Base-by-base conservation (phyloP, 371 early-diverging fungal genomes). In the Dichotomocladium elegans region DNA sequence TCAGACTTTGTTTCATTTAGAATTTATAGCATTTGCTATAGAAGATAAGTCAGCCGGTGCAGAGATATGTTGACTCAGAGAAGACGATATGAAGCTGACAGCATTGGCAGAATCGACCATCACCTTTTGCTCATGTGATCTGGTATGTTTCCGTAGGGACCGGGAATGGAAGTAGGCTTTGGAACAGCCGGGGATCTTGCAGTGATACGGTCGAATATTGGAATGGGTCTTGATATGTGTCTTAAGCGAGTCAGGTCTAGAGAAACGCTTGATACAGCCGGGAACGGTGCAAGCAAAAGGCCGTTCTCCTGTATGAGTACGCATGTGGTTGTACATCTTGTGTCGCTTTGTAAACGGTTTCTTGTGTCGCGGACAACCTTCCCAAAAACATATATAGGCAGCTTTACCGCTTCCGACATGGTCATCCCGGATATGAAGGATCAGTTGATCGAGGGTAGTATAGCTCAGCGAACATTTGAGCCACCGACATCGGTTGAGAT, bases 211-310 rank as follows among this genome's bases (percentile, higher is more conserved):
- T 15, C 88, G 79, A 27, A 85, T 61, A 53, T 86, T 83, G 11
- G 86, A 86, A 56, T 94, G 94, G 2, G 91, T 93, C 65, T 91
- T 90, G 45, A 88, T 79, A 52, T 94, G 95, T 12, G 92, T 92
- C 45, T 86, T 86, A 28, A 94, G 70, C 3, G 92, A 92, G 61
- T 94, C 95, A 47, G 89, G 92, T 34, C 95, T 74, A 14, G 92
- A 88, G 58, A 94, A 94, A 44, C 80, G 80, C 59, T 94, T 94
- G 33, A 76, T 82, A 62, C 94, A 94, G 2, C 72, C 84, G 42
- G 41, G 49, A 17, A 54, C 61, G 3, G 57, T 48, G 26, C 72
- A 75, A 10, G 61, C 56, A 64, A 87, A 90, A 3, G 90, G 90
- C 24, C 85, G 71, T 66, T 89, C 89, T 7, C 92, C 91, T 22